phyloP scores from a whole-genome alignment of 371 early-diverging fungal genomes.

The Saksenaea oblongispora region DNA sequence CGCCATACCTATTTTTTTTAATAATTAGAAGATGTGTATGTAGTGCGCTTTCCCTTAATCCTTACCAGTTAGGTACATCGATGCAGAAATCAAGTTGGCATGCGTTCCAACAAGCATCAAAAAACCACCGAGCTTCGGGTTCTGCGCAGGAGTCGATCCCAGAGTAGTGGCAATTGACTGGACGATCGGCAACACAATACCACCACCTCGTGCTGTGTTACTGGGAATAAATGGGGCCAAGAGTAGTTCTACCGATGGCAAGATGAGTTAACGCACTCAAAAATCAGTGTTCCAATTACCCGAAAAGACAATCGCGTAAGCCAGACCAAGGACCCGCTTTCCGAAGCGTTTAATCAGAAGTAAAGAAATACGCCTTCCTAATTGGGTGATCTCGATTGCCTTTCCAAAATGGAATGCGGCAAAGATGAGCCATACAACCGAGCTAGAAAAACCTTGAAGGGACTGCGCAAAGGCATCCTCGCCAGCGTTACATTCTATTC shows the following conservation, averaged over 20 bases:
- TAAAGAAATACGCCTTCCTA: constrained; percentile 62
- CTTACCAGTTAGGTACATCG: constrained; percentile 63
- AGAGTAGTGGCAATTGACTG: constrained; percentile 60
- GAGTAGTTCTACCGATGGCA: constrained; percentile 50
- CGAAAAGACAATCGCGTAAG: constrained; percentile 58
- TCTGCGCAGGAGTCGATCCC: constrained; percentile 36
- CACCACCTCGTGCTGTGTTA: constrained; percentile 77
- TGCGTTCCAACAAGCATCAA: constrained; percentile 57
- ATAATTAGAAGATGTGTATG: neutral
- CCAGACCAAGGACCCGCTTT: constrained; percentile 55
- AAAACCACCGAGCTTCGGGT: constrained; percentile 48
- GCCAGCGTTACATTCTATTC: constrained; percentile 55
- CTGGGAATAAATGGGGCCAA: constrained; percentile 74
- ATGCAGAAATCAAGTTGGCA: constrained; percentile 67
- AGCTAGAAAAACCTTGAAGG: constrained; percentile 60
- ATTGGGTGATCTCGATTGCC: constrained; percentile 60
- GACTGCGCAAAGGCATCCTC: constrained; percentile 59
- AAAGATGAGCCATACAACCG: constrained; percentile 71
- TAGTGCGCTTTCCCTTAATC: neutral
- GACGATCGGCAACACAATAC: constrained; percentile 70
- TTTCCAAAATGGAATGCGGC: constrained; percentile 73
- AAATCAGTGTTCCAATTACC: constrained; percentile 26
- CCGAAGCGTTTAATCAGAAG: constrained; percentile 58
- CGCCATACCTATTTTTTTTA: constrained; percentile 57
- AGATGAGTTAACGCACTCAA: neutral